Conservation (phyloP, 345 rosid species). For the Syzygium aromaticum region DNA sequence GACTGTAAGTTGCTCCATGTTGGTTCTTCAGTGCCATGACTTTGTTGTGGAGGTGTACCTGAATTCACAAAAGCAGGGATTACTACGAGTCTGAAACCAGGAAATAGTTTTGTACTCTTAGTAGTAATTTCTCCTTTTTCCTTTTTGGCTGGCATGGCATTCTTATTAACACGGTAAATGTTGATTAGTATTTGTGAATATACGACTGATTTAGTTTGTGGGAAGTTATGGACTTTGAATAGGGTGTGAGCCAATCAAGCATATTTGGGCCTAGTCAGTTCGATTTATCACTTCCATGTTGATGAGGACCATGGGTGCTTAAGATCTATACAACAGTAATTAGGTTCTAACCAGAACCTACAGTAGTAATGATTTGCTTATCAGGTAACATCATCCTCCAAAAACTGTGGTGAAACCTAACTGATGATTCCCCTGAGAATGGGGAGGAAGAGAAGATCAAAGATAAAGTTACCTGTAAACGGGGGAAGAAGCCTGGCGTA, state of each 20-base stretch:
- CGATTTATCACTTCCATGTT: background rate
- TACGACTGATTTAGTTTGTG: background rate
- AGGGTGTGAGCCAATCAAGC: background rate
- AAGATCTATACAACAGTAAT: background rate
- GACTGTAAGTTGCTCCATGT: conserved; percentile 78
- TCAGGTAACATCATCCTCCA: background rate
- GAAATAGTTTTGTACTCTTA: background rate
- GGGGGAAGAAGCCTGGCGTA: conserved; percentile 89
- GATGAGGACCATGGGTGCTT: background rate
- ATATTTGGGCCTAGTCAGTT: background rate
- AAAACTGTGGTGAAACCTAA: background rate
- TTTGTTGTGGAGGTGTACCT: conserved; percentile 84
- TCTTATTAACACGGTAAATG: background rate
- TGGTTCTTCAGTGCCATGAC: conserved; percentile 70
- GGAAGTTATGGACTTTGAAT: background rate
- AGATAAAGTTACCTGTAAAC: conserved; percentile 55
- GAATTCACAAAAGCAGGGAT: conserved; percentile 6
- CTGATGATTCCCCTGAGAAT: background rate
- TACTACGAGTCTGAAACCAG: background rate
- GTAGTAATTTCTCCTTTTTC: background rate
- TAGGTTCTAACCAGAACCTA: background rate
- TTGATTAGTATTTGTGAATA: background rate
- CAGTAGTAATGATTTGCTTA: background rate
- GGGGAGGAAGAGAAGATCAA: background rate
- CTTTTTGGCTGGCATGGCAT: background rate